Evolutionary conservation across 176 grass and related monocot species (phyloP), one percentile per base, ranked within the genome.

Genomic region (Juncus effusus): DNA sequence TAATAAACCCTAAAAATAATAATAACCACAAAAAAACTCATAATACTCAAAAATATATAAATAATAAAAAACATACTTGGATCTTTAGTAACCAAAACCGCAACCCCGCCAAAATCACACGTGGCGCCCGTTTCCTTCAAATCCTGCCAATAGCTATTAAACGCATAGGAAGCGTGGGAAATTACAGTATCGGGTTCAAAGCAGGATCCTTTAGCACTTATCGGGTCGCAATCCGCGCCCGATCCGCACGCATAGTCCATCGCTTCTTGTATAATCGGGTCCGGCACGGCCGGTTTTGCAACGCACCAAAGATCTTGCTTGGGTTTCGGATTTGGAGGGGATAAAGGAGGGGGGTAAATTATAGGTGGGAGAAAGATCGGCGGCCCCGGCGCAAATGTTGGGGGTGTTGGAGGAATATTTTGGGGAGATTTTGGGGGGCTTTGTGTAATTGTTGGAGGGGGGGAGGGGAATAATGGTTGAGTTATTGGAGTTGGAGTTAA

Each of bases 141-240:
- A 78, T 81, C 74, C 79, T 90, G 90, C 86, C 86, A 90, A 62
- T 80, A 87, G 83, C 83, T 87, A 65, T 95, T 95, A 81, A 95
- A 90, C n/a, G 90, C 86, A 70, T 72, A 90, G 35, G 86, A 90
- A 3, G 86, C 90, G 54, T 95, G 90, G 2, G 86, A 83, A 11
- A 95, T 72, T 51, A 95, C 65, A 40, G 86, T 95, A 55, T 87
- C 53, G 11, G 90, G 90, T 74, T 80, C 75, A 81, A 79, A 90
- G 67, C 90, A 95, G 4, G 75, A 42, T 15, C 90, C 90, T 35
- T 7, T 67, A 6, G 86, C 65, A 70, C 57, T 57, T 53, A 95
- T 82, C 6, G 80, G 81, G 4, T 62, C 65, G 86, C 90, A 95
- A 52, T 80, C 75, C n/a, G 78, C 86, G 40, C 90, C 90, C 2